Evolutionary conservation across 1,139 yeast genomes (phyloP), one percentile per base, ranked within the genome.

Genomic region (Yamadazyma diospyri): DNA sequence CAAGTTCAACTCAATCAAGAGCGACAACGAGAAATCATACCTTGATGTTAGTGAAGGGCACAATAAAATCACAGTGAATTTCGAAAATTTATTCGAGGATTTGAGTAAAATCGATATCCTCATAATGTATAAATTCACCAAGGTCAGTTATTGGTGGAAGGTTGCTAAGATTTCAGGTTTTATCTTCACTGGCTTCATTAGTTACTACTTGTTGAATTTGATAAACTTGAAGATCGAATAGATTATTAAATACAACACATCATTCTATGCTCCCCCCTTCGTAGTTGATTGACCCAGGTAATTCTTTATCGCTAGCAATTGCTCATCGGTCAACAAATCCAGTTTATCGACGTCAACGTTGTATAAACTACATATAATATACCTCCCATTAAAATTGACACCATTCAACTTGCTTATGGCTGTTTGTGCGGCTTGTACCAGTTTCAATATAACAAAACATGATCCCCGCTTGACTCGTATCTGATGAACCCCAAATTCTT

Each of bases 31-130:
- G 59, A 62, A 65, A 39, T 78, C 87, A 16, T 88, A 80, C 59
- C 75, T 89, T 48, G 97, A 92, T 59, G 72, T 86, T 32, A 61
- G 71, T 22, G 63, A 69, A 27, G 98, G 98, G 17, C 94, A 92
- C 46, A 80, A 85, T 23, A 82, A 84, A 46, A 73, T 86, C n/a
- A 72, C 80, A 12, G 59, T 88, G 34, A 61, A 63, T 25, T 85
- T 70, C 55, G 53, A 59, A 17, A 81, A 85, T 53, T 54, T 89
- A 44, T 72, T 85, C 42, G 95, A 85, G 54, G 88, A 80, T 39
- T 69, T 84, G 54, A 67, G 73, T 39, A 64, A 67, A 30, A 65
- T 78, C 25, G 77, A 77, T 33, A 59, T 88, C 6, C 62, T 72
- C 38, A 64, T 89, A 33, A 68, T 72, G 41, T 92, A 89, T 59